Percentiles rank a stretch among this genome's conserved stretches.
Evolutionary conservation across 768 basidiomycete genomes (phyloP).

Genomic region (Phlegmacium glaucopus): DNA sequence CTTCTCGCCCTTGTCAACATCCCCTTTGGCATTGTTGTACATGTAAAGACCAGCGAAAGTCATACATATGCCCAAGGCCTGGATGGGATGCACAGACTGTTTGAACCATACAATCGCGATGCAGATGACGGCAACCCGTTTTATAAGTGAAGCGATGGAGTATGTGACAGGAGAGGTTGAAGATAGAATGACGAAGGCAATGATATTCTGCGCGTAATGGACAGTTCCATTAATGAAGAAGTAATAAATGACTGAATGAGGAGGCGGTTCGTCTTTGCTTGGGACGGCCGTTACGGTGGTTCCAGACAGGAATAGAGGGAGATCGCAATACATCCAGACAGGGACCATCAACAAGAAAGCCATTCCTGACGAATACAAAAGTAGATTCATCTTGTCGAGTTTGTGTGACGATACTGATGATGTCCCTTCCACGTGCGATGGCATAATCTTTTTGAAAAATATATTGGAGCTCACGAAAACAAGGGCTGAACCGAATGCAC

Average conservation of each 20-base stretch:
- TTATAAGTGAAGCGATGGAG: constrained; percentile 96
- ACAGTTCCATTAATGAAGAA: constrained; percentile 93
- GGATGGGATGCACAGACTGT: constrained; percentile 78
- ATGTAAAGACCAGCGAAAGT: constrained; percentile 91
- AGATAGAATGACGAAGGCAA: constrained; percentile 94
- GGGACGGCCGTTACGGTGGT: constrained; percentile 39
- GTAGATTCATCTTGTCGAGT: constrained; percentile 94
- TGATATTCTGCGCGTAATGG: constrained; percentile 96
- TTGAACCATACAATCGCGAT: constrained; percentile 97
- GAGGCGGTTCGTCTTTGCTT: constrained; percentile 38
- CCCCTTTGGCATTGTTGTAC: constrained; percentile 93
- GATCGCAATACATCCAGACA: constrained; percentile 89
- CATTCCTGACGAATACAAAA: constrained; percentile 91
- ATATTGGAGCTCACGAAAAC: constrained; percentile 98
- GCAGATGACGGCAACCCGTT: constrained; percentile 97
- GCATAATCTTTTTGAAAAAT: constrained; percentile 99
- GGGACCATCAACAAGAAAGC: constrained; percentile 97
- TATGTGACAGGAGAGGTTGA: constrained; percentile 98
- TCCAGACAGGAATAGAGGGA: constrained; percentile 58
- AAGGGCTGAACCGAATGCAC: constrained; percentile 94
- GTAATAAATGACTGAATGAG: constrained; percentile 72
- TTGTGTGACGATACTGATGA: constrained; percentile 54
- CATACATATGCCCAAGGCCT: constrained; percentile 85
- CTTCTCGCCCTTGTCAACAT: constrained; percentile 92
- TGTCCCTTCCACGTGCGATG: constrained; percentile 45